A percentile compares a stretch with the other conserved stretches of the same genome.
Conservation (phyloP, 2,329 filamentous ascomycete genomes). For the Colletotrichum navitas region DNA sequence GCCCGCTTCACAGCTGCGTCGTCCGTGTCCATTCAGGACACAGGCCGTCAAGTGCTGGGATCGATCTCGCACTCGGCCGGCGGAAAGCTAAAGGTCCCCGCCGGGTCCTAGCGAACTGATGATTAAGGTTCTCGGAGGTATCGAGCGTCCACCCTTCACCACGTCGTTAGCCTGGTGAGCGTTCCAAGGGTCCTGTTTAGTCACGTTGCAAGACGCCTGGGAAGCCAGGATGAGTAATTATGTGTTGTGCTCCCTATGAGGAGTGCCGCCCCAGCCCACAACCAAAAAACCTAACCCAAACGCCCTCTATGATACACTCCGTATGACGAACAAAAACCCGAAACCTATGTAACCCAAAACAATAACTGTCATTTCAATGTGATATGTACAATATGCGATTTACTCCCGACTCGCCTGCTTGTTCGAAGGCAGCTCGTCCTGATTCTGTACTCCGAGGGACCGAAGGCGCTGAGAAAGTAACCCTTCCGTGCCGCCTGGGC, state of each 20-base stretch:
- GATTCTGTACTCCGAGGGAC: conserved; percentile 66
- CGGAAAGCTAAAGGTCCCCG: conserved; percentile 14
- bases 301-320: conserved; percentile 19
- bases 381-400: conserved; percentile 13
- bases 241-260: not conserved
- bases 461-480: conserved; percentile 78
- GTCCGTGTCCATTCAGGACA: not conserved
- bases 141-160: not conserved
- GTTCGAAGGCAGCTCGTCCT: conserved; percentile 18
- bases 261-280: not conserved
- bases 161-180: not conserved
- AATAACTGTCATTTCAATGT: not conserved
- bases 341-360: not conserved
- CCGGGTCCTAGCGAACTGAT: not conserved
- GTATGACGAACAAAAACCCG: conserved; percentile 2
- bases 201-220: not conserved
- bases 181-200: not conserved
- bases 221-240: not conserved
- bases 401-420: not conserved
- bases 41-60: not conserved
- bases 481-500: conserved; percentile 68
- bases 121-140: not conserved
- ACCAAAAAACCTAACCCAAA: not conserved
- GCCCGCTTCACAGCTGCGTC: not conserved
- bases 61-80: conserved; percentile 23